Evolutionary conservation across 2,329 filamentous ascomycete genomes (phyloP).

Genomic region (Fusarium beomiforme): DNA sequence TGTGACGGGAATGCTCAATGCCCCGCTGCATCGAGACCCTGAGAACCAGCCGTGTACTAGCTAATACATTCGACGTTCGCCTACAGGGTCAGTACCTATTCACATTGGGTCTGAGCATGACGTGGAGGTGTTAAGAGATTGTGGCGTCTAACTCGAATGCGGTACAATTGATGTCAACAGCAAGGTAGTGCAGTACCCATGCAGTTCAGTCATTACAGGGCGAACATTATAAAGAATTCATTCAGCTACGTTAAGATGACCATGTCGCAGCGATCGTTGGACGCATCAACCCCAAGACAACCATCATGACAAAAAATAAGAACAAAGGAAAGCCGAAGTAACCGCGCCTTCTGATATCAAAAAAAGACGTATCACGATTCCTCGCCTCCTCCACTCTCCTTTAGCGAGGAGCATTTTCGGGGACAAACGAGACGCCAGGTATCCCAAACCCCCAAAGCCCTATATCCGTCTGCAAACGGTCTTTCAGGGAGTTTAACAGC

Average conservation of each 20-base stretch:
- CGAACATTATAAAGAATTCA: slow-evolving; percentile 50
- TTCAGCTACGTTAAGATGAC: slow-evolving; percentile 53
- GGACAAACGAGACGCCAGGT: slow-evolving; percentile 49
- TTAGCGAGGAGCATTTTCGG: slow-evolving; percentile 48
- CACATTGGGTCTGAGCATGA: slow-evolving; percentile 15
- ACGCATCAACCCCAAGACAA: slow-evolving; percentile 50
- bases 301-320: slow-evolving; percentile 52
- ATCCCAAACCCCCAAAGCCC: slow-evolving; percentile 46
- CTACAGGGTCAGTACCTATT: not conserved
- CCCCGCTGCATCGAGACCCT: slow-evolving; percentile 28
- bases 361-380: slow-evolving; percentile 50
- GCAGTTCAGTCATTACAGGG: slow-evolving; percentile 4
- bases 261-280: slow-evolving; percentile 51
- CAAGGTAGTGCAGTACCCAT: not conserved
- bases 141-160: slow-evolving; percentile 9
- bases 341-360: slow-evolving; percentile 54
- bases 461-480: slow-evolving; percentile 38
- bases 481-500: slow-evolving; percentile 69
- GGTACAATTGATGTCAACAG: not conserved
- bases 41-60: slow-evolving; percentile 19
- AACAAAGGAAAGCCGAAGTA: slow-evolving; percentile 54
- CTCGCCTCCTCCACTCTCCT: slow-evolving; percentile 48
- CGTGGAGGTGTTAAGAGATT: slow-evolving; percentile 22
- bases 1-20: slow-evolving; percentile 22
- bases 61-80: not conserved